Percentiles rank a stretch among this genome's conserved stretches.
Conservation (phyloP, 139 green algal species). For the Eudorina sp. region DNA sequence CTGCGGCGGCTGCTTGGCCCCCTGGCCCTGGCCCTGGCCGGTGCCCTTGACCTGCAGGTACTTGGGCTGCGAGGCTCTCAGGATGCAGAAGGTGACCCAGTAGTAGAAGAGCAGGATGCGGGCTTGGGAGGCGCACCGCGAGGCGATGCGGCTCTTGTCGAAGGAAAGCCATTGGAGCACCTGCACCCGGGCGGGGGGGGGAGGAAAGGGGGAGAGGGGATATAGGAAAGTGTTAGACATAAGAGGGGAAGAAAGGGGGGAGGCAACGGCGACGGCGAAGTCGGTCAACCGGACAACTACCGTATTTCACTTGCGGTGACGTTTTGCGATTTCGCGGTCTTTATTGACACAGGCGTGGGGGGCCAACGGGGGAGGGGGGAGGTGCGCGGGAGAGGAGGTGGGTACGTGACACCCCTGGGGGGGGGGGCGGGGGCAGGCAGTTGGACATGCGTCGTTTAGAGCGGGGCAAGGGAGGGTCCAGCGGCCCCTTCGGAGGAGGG, state of each 20-base stretch:
- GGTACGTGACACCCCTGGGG: no score
- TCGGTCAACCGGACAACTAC: no score
- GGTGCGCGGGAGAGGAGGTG: no score
- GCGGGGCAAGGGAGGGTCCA: no score
- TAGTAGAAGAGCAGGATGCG: constrained; percentile 81
- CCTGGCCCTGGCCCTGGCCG: neutral
- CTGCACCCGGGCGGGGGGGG: constrained; percentile 28
- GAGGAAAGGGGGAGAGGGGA: neutral
- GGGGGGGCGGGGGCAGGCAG: no score
- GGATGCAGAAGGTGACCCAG: constrained; percentile 79
- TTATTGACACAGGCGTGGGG: no score
- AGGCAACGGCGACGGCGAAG: no score
- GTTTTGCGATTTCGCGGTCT: no score
- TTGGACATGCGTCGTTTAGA: no score
- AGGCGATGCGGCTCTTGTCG: constrained; percentile 31
- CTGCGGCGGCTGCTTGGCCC: neutral
- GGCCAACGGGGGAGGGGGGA: neutral
- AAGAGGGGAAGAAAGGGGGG: neutral
- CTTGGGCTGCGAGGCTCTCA: constrained; percentile 68
- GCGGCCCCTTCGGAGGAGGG: no score
- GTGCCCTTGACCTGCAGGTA: constrained; percentile 61
- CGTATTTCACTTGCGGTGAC: no score
- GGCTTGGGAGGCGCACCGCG: constrained; percentile 54
- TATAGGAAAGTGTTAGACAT: no score
- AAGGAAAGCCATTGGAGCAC: constrained; percentile 49